A percentile compares a stretch with the other conserved stretches of the same genome.
Evolutionary conservation across 106 monocot species (phyloP).

Genomic region (Agapanthus africanus): DNA sequence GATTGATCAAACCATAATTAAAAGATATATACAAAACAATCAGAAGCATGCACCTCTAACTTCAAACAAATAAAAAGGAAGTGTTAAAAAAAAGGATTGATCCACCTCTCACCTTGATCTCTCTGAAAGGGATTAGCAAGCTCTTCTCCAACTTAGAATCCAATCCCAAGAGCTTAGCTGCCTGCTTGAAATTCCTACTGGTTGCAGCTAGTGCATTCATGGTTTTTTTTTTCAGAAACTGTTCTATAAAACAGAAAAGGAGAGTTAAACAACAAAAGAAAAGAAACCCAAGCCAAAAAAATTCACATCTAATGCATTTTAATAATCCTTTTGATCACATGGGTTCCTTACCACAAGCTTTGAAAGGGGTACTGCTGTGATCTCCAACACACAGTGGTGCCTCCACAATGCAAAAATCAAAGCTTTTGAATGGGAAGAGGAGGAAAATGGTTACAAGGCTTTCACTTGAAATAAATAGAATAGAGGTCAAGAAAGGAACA

Average conservation of each 20-base stretch:
- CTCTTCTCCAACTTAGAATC: conserved; percentile 84
- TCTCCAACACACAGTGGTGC: not conserved
- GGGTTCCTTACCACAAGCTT: not conserved
- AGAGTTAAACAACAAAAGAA: not conserved
- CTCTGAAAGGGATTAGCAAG: conserved; percentile 89
- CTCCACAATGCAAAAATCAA: conserved; percentile 1
- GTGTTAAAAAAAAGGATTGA: not conserved
- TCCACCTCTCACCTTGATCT: conserved; percentile 64
- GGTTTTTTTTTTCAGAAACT: conserved; percentile 11
- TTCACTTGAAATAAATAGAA: conserved; percentile 8
- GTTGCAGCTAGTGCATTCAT: conserved; percentile 94
- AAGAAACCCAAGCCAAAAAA: too few relatives aligned
- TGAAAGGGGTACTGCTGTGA: not conserved
- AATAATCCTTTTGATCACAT: not conserved
- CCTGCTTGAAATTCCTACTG: conserved; percentile 85
- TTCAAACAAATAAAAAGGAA: not conserved
- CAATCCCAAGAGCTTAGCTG: conserved; percentile 78
- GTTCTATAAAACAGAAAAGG: not conserved
- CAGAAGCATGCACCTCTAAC: not conserved
- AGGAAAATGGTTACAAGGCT: conserved; percentile 10
- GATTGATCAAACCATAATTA: not conserved
- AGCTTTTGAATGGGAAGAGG: not conserved
- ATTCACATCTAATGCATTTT: too few relatives aligned
- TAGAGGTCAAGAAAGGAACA: conserved; percentile 3
- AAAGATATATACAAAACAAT: not conserved